A percentile compares a stretch with the other conserved stretches of the same genome.
phyloP scores from a whole-genome alignment of 2,329 filamentous ascomycete genomes.

The Plectosphaerella plurivora region DNA sequence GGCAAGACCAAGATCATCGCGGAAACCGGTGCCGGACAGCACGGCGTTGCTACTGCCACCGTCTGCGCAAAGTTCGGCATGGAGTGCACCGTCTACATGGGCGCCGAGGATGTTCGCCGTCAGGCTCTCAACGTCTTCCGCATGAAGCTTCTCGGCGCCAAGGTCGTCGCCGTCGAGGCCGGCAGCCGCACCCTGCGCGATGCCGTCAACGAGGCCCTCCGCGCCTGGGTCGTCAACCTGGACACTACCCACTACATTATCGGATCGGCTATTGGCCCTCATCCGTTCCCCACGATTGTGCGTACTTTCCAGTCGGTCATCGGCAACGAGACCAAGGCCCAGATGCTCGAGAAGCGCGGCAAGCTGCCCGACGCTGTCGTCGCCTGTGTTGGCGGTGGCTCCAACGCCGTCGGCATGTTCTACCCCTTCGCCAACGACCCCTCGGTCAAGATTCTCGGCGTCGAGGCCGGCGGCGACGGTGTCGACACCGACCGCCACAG shows the following conservation, averaged over 20 bases:
- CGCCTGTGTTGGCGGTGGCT: constrained; percentile 92
- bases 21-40: constrained; percentile 94
- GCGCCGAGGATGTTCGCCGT: constrained; percentile 91
- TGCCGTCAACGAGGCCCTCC: constrained; percentile 91
- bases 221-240: constrained; percentile 89
- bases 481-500: constrained; percentile 81
- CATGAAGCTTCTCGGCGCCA: constrained; percentile 91
- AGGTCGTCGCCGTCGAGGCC: constrained; percentile 88
- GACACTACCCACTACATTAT: constrained; percentile 98
- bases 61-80: constrained; percentile 98
- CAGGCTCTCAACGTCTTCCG: constrained; percentile 98
- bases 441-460: constrained; percentile 82
- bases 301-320: constrained; percentile 97
- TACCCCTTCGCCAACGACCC: constrained; percentile 87
- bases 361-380: constrained; percentile 95
- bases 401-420: constrained; percentile 97
- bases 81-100: constrained; percentile 98
- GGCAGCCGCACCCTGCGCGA: constrained; percentile 80
- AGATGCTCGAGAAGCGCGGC: constrained; percentile 79
- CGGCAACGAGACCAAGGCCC: constrained; percentile 86
- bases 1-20: constrained; percentile 98
- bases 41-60: constrained; percentile 95
- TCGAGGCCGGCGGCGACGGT: constrained; percentile 93
- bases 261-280: constrained; percentile 92
- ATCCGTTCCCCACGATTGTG: constrained; percentile 96